Percentiles rank a stretch among this genome's conserved stretches.
phyloP scores from a whole-genome alignment of 2,329 filamentous ascomycete species.

The Nemania bipapillata region DNA sequence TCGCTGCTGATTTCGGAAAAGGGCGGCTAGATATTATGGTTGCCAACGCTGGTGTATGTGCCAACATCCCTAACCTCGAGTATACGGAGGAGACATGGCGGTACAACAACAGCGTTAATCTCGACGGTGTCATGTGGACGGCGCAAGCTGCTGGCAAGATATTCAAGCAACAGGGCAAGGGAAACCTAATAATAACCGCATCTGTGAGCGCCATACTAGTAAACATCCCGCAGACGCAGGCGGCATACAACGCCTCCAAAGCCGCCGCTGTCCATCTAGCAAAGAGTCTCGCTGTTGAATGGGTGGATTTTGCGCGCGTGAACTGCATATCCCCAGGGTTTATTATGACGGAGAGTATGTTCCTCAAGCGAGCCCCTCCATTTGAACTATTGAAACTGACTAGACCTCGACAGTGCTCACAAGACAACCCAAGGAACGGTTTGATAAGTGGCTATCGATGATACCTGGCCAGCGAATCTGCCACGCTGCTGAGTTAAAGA shows the following conservation, averaged over 20 bases:
- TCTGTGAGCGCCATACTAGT: slow-evolving; percentile 31
- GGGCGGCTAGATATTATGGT: slow-evolving; percentile 56
- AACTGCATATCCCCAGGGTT: slow-evolving; percentile 56
- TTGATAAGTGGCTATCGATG: slow-evolving; percentile 49
- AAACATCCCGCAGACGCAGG: slow-evolving; percentile 34
- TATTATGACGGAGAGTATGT: slow-evolving; percentile 51
- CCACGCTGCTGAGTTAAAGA: slow-evolving; percentile 52
- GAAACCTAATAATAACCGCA: slow-evolving; percentile 33
- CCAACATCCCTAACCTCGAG: slow-evolving; percentile 53
- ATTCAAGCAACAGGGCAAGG: slow-evolving; percentile 52
- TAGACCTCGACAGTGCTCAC: slow-evolving; percentile 44
- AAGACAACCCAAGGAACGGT: slow-evolving; percentile 48
- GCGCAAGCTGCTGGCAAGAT: slow-evolving; percentile 56
- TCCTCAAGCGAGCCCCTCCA: neutral
- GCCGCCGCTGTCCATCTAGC: slow-evolving; percentile 54
- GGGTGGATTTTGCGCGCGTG: slow-evolving; percentile 56
- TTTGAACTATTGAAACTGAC: neutral
- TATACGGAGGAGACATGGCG: slow-evolving; percentile 55
- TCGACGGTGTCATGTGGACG: slow-evolving; percentile 57
- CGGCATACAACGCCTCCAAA: slow-evolving; percentile 30
- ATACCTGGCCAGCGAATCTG: slow-evolving; percentile 49
- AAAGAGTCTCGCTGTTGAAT: slow-evolving; percentile 57
- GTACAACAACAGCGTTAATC: slow-evolving; percentile 55
- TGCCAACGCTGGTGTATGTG: slow-evolving; percentile 57
- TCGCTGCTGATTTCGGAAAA: slow-evolving; percentile 53